These are phyloP conservation scores for Straminergon stramineum DNA, from an alignment of 225 moss, liverwort and hornwort species.

Conservation along the genomic window DNA sequence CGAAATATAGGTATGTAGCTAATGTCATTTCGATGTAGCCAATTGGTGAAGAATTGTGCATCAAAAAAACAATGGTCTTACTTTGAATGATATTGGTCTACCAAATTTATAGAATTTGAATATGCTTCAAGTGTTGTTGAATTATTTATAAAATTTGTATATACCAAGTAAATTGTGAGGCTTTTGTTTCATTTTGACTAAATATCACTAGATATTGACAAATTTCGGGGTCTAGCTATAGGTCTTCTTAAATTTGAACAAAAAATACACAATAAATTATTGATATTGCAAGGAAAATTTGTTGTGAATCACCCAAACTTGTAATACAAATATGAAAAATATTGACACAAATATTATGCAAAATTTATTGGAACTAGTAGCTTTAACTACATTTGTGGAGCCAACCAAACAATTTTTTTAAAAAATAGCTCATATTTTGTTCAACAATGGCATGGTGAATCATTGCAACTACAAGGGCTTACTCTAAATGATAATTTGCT, in stretches of 20 bases:
- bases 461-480: not conserved
- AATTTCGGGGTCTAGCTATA: fast-evolving
- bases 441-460: not conserved
- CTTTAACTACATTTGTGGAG: no score
- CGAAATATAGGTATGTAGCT: no score
- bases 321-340: not conserved
- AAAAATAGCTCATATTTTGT: not conserved
- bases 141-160: no score
- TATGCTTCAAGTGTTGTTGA: not conserved
- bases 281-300: not conserved
- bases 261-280: not conserved
- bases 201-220: fast-evolving
- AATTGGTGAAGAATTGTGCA: fast-evolving
- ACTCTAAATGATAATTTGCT: not conserved
- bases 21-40: not conserved
- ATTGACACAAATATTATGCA: not conserved
- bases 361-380: no score
- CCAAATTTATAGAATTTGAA: not conserved
- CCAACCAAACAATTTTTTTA: no score
- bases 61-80: not conserved
- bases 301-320: not conserved
- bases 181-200: not conserved
- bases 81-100: not conserved
- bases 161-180: not conserved
- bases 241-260: not conserved